These are phyloP conservation scores for Polyplosphaeria fusca DNA, from an alignment of 495 filamentous ascomycete species.

Conservation along the genomic window DNA sequence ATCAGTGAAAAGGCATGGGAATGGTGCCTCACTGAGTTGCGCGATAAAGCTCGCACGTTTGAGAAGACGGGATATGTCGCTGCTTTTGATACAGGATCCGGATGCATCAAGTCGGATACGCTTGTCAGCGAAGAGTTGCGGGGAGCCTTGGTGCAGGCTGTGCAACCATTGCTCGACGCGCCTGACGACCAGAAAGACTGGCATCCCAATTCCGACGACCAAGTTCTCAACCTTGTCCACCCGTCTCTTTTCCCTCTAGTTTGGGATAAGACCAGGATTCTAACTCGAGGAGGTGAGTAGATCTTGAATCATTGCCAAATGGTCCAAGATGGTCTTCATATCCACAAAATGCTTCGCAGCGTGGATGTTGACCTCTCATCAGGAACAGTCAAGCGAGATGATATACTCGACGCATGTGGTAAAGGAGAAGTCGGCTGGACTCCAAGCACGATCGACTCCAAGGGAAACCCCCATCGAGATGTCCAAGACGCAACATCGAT, in stretches of 20 bases:
- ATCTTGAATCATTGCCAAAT: no score
- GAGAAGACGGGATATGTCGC: constrained; percentile 12
- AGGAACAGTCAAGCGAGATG: constrained; percentile 8
- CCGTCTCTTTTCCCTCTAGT: constrained; percentile 60
- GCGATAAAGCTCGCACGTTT: constrained; percentile 1
- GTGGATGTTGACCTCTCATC: no score
- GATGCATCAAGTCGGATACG: constrained; percentile 34
- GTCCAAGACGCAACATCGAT: neutral
- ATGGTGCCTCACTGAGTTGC: constrained; percentile 9
- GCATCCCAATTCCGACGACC: constrained; percentile 53
- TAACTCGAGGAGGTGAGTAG: no score
- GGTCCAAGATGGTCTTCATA: no score
- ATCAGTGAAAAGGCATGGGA: constrained; percentile 20
- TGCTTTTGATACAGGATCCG: constrained; percentile 20
- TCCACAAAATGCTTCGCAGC: no score
- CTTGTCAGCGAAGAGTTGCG: constrained; percentile 8
- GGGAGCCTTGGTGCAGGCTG: constrained; percentile 13
- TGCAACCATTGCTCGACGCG: constrained; percentile 25
- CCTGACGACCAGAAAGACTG: constrained; percentile 50
- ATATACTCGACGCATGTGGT: neutral
- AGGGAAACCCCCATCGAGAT: neutral
- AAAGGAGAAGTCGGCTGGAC: neutral
- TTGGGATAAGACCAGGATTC: constrained; percentile 51
- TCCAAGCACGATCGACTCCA: neutral
- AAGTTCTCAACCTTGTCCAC: constrained; percentile 60